Evolutionary conservation across 495 filamentous ascomycete species (phyloP), one percentile per base, ranked within the genome.

Genomic region (Neohortaea acidophila): DNA sequence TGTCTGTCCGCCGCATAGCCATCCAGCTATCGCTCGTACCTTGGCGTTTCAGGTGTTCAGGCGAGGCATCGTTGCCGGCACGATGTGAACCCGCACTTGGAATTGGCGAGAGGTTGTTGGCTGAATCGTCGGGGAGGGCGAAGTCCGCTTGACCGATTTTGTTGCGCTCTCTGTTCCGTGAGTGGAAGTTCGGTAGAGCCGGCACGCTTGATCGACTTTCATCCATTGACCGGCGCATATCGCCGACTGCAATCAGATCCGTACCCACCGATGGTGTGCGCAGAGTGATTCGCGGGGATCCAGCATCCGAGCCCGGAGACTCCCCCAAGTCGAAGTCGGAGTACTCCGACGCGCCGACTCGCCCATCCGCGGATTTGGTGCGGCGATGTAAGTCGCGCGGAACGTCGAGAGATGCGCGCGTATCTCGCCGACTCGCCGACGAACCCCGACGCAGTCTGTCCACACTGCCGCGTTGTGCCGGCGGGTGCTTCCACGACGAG

Each of bases 131-230:
- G 17, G n/a, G n/a, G n/a, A n/a, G n/a, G n/a, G 50, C 54, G 30
- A 51, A 55, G 33, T 59, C 54, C 6, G 34, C 45, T 11, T 49
- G 51, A 3, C 42, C 36, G 13, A 43, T 57, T 21, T 49, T 40
- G 38, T 54, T 19, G 18, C 27, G 44, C 14, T 59, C 36, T 48
- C 54, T 34, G 41, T 41, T 48, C 13, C 33, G 15, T 53, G 47
- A 44, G 12, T 54, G 53, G 37, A 61, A 54, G 1, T 53, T 18
- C 24, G 47, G 41, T 4, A 59, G 38, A 22, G 40, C 50, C 12
- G 42, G 36, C 31, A 48, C 44, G 32, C 50, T 4, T 4, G 19
- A 20, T 52, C 9, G 48, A 25, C 21, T 54, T 59, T 10, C 44
- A 45, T 27, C 36, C 27, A 19, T 18, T 7, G 40, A 37, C 6